These are phyloP conservation scores for Triangularia setosa DNA, from an alignment of 2,329 filamentous ascomycete species.

Conservation along the genomic window DNA sequence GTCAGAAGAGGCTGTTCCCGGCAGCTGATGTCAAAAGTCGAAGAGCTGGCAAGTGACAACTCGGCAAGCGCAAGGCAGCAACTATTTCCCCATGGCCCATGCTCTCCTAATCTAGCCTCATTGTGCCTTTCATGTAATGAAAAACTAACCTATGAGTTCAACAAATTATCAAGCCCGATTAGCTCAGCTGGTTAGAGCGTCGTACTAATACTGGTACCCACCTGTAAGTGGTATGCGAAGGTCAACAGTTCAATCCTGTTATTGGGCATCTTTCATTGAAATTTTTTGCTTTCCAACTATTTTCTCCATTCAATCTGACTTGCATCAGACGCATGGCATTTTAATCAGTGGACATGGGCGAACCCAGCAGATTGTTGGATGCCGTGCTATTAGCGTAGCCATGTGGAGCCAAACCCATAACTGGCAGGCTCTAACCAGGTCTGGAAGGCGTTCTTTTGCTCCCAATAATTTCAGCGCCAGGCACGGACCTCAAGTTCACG, in stretches of 20 bases:
- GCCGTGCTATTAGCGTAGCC: not conserved
- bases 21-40: not conserved
- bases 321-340: no score
- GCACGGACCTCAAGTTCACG: constrained; percentile 5
- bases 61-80: not conserved
- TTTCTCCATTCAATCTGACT: no score
- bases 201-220: constrained; percentile 25
- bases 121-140: not conserved
- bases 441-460: not conserved
- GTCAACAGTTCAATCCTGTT: constrained; percentile 30
- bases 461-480: not conserved
- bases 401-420: not conserved
- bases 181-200: constrained; percentile 30
- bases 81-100: not conserved
- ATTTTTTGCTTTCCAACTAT: not conserved
- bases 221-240: constrained; percentile 26
- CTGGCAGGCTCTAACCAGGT: not conserved
- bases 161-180: constrained; percentile 22
- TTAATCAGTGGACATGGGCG: no score
- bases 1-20: not conserved
- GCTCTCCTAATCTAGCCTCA: not conserved
- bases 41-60: no score
- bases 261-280: constrained; percentile 21
- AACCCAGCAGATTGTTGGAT: not conserved
- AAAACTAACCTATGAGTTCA: no score